Base-by-base conservation (phyloP, 2,329 filamentous ascomycete genomes). In the Mycocentrospora acerina region DNA sequence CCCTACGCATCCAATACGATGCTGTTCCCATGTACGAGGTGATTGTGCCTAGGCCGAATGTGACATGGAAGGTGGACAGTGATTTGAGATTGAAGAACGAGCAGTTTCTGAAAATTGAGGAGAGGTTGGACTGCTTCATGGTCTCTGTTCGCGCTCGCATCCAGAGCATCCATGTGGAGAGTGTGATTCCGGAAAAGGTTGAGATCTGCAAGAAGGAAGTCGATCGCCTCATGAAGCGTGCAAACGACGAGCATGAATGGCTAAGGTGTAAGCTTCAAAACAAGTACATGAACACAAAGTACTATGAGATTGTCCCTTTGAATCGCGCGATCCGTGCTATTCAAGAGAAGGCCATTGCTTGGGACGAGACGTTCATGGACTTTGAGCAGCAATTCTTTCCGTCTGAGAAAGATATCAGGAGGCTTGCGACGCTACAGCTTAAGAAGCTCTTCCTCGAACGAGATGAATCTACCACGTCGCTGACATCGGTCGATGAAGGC, bases 31-130 rank as follows among this genome's bases (percentile, higher is more conserved):
- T 98, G 7, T 83, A 97, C 25, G 94, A 98, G 64, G 90, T 98
- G 43, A 85, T 95, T 35, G 93, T 97, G 2, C 93, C 93, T 2
- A 81, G 90, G 40, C 82, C 90, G 17, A 82, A 88, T 38, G 86
- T 98, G 35, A 96, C 91, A 0, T 98, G 94, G 91, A 97, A 96
- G 66, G 93, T 98, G 17, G 91, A 95, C 53, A 87, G 94, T 48
- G 93, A 98, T 62, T 71, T 98, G 32, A 86, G 79, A 51, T 78
- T 98, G 55, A 95, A 95, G 67, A 98, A 98, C 55, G 89, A 95
- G 16, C 82, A 95, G 22, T 98, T 88, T 62, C 76, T 75, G 15
- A 86, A 84, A 59, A 86, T 86, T 45, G 88, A 95, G 59, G 83
- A 89, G 36, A 82, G 89, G 24, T 84, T 95, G 71, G 83, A 82